Base-by-base conservation (phyloP, 2,329 filamentous ascomycete species). In the Westerdykella sp. region DNA sequence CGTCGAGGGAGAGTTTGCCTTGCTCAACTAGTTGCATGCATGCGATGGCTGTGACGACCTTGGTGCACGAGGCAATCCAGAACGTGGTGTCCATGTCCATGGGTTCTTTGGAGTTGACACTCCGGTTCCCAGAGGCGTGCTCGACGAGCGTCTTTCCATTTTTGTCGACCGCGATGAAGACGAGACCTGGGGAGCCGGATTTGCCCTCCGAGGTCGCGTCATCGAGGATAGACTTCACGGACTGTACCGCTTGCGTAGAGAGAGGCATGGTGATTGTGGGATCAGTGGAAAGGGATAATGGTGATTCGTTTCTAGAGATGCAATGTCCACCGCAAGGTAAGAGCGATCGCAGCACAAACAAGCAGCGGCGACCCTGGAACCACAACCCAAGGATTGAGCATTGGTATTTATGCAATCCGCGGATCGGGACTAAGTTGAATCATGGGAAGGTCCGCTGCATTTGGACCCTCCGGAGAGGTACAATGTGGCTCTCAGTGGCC, bases 71-170 rank as follows among this genome's bases (percentile, higher is more conserved):
- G 1, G 75, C 74, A 15, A 79, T 73, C 73, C 74, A 75, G 53
- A 82, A 85, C 1, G 79, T 66, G 7, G 70, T 79, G 32, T 85
- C 79, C 0, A 79, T 62, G 0, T 73, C 73, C 75, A 85, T 80
- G 4, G 73, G 67, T 37, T 79, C 72, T 0, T 66, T 51, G 2
- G 57, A 59, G 6, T 67, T 57, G 4, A 71, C 43, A 12, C 68
- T 64, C 21, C 58, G 55, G 25, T 65, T 70, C 10, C 72, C 72
- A 4, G 70, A 68, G 2, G 70, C 66, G 46, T 66, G 61, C 36
- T 69, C 62, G 21, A 65, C 60, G 10, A 74, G 62, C 1, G 66
- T 57, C 2, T 71, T 59, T 44, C 71, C 71, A 40, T 66, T 60
- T 45, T 66, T 70, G 57, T 72, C 69, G 14, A 73, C 57, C 6